phyloP scores from a whole-genome alignment of 2,329 filamentous ascomycete genomes.

The Phialemonium atrogriseum region DNA sequence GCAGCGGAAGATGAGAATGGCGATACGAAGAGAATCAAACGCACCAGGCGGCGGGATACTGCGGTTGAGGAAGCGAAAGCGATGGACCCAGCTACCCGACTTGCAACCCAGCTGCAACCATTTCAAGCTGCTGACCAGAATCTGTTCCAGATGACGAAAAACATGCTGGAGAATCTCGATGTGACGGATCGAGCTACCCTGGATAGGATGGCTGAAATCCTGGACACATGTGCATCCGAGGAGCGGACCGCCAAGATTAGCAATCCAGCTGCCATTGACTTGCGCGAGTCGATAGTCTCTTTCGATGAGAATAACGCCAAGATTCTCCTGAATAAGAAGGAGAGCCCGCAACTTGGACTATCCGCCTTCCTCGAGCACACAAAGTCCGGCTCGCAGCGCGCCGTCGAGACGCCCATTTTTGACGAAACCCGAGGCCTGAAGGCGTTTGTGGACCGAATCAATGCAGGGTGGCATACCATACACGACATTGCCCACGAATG shows the following conservation, averaged over 20 bases:
- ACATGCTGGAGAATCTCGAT: conserved; percentile 46
- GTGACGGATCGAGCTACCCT: conserved; percentile 41
- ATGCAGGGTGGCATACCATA: conserved; percentile 42
- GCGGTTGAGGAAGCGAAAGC: conserved; percentile 44
- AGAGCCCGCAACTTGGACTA: conserved; percentile 42
- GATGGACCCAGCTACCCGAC: conserved; percentile 41
- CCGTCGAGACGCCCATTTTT: conserved; percentile 37
- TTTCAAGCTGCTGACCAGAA: conserved; percentile 48
- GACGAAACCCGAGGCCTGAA: conserved; percentile 44
- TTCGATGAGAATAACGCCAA: conserved; percentile 47
- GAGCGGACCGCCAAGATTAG: conserved; percentile 41
- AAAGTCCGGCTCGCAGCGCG: conserved; percentile 45
- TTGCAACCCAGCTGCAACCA: conserved; percentile 47
- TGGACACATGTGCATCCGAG: conserved; percentile 44
- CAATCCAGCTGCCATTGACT: conserved; percentile 37
- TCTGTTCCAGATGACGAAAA: conserved; percentile 46
- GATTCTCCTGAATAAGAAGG: conserved; percentile 44
- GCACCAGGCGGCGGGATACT: conserved; percentile 53
- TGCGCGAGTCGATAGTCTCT: conserved; percentile 37
- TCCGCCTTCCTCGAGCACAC: conserved; percentile 58
- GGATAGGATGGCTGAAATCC: conserved; percentile 36
- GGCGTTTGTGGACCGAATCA: conserved; percentile 40
- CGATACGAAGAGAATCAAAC: conserved; percentile 56
- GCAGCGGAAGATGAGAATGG: conserved; percentile 46
- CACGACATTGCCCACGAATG: conserved; percentile 54